Percentiles rank a stretch among this genome's conserved stretches.
Conservation (phyloP, 2,329 filamentous ascomycete genomes). For the Pezizomycotina sp. region DNA sequence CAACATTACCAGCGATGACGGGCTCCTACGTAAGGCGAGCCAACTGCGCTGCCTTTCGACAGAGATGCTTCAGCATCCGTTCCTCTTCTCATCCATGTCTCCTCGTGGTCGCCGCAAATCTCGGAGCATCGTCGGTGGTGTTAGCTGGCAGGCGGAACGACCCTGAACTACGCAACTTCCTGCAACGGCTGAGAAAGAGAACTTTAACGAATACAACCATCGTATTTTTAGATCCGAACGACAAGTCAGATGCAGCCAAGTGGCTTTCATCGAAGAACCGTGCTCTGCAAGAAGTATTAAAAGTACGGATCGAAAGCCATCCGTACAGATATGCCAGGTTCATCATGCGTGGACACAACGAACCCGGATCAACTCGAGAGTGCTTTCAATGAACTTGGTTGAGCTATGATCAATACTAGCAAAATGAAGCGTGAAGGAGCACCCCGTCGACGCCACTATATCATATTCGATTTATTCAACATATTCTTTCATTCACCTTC, state of each 20-base stretch:
- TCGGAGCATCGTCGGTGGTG: constrained; percentile 49
- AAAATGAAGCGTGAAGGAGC: too few species aligned
- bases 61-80: constrained; percentile 83
- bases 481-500: too few species aligned
- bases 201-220: constrained; percentile 23
- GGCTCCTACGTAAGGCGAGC: constrained; percentile 30
- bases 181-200: constrained; percentile 29
- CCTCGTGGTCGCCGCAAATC: constrained; percentile 55
- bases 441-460: too few species aligned
- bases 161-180: constrained; percentile 29
- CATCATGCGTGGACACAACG: constrained; percentile 33
- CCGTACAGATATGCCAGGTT: constrained; percentile 35
- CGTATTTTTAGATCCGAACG: constrained; percentile 22
- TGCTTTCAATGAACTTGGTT: constrained; percentile 23
- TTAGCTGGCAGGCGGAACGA: constrained; percentile 29
- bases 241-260: constrained; percentile 20
- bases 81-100: constrained; percentile 72
- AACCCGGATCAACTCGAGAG: constrained; percentile 23
- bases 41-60: constrained; percentile 57
- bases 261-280: constrained; percentile 39
- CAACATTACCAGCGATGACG: constrained; percentile 53
- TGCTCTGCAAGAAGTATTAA: constrained; percentile 31
- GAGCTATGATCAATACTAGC: too few species aligned
- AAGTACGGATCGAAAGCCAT: constrained; percentile 28
- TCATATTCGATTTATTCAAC: too few species aligned